Evolutionary conservation across 1,284 basidiomycete genomes (phyloP).

Genomic region (Porodaedalea pini): DNA sequence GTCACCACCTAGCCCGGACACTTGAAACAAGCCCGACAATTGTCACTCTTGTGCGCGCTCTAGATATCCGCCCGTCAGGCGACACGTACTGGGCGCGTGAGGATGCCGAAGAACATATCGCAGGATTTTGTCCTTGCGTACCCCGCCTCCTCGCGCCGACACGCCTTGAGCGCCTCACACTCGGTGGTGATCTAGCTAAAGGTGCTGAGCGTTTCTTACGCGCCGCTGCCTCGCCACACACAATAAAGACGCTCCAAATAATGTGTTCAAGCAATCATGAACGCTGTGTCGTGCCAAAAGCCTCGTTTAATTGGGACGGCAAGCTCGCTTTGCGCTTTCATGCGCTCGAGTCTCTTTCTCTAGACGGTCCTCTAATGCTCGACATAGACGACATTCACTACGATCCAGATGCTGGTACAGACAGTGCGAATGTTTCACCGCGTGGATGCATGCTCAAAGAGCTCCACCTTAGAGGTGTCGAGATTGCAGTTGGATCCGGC

Average conservation of each 20-base stretch:
- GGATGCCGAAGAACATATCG: background rate
- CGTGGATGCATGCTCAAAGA: constrained; percentile 12
- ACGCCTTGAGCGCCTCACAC: constrained; percentile 37
- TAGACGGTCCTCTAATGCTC: constrained; percentile 6
- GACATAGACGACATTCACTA: constrained; percentile 8
- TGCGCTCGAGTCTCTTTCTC: background rate
- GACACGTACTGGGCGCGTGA: background rate
- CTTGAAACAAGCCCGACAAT: constrained; percentile 38
- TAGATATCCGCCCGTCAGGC: constrained; percentile 40
- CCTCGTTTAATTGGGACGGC: constrained; percentile 8
- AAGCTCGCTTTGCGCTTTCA: constrained; percentile 11
- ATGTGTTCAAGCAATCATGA: constrained; percentile 34
- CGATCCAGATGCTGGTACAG: background rate
- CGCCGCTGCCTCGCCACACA: constrained; percentile 37
- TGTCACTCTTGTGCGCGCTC: constrained; percentile 36
- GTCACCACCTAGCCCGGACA: constrained; percentile 41
- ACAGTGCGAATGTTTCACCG: background rate
- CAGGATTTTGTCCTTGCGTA: constrained; percentile 29
- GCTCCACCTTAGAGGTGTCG: constrained; percentile 41
- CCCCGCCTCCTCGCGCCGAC: constrained; percentile 43
- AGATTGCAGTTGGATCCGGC: constrained; percentile 33
- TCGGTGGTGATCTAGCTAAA: constrained; percentile 47
- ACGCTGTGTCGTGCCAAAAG: background rate
- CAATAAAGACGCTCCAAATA: constrained; percentile 42
- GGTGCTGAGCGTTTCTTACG: constrained; percentile 46